Percentiles rank a stretch among this genome's conserved stretches.
These are phyloP conservation scores for Aegilops tauschii DNA, from an alignment of 176 grass and related monocot species.

Conservation along the genomic window DNA sequence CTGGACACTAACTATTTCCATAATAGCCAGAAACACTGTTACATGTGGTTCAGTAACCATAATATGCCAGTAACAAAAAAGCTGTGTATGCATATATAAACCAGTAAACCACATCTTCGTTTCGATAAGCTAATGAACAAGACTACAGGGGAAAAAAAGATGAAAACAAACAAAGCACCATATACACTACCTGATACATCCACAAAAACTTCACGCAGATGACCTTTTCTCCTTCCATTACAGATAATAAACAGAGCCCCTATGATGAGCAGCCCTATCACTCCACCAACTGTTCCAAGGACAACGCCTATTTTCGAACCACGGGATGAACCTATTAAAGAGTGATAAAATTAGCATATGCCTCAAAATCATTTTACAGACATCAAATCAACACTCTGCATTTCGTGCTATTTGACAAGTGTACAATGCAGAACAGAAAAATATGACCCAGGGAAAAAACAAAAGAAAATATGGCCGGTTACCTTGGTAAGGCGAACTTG, in stretches of 20 bases:
- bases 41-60: background rate
- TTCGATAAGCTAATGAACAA: conserved; percentile 13
- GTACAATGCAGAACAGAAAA: conserved; percentile 17
- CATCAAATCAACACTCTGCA: background rate
- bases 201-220: conserved; percentile 72
- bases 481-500: conserved; percentile 69
- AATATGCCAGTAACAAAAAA: conserved; percentile 16
- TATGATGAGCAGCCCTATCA: conserved; percentile 58
- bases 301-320: conserved; percentile 78
- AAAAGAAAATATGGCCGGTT: conserved; percentile 12
- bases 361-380: background rate
- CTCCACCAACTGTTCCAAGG: conserved; percentile 70
- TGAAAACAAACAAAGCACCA: conserved; percentile 6
- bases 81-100: background rate
- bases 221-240: conserved; percentile 61
- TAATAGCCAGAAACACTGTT: background rate
- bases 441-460: background rate
- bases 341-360: conserved; percentile 7
- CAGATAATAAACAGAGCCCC: conserved; percentile 66
- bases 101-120: background rate
- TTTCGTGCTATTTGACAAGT: conserved; percentile 16
- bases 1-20: background rate
- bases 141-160: background rate
- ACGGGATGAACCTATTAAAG: conserved; percentile 53
- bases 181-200: conserved; percentile 80